Evolutionary conservation across 1,284 basidiomycete genomes (phyloP).

Genomic region (Puccinia novopanici): DNA sequence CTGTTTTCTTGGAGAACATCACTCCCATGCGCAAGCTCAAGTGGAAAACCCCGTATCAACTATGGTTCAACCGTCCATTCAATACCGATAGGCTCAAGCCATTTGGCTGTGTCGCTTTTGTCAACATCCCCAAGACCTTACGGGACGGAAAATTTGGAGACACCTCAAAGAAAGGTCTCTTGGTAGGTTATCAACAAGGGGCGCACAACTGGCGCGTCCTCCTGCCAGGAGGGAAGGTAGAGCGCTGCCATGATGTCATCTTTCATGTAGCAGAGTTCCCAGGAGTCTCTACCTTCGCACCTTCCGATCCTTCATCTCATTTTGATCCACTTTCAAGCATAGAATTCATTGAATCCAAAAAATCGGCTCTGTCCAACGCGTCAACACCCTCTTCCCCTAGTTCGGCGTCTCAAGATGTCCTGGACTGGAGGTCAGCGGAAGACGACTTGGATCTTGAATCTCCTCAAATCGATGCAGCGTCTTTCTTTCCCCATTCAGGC

Average conservation of each 20-base stretch:
- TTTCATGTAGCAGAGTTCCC: not conserved
- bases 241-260: not conserved
- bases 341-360: not conserved
- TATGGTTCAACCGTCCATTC: not conserved
- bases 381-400: no score
- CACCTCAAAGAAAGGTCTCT: not conserved
- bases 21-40: not conserved
- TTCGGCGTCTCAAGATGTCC: not conserved
- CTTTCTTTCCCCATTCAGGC: no score
- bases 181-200: not conserved
- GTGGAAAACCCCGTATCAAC: not conserved
- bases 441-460: no score
- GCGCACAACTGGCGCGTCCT: slow-evolving; percentile 7
- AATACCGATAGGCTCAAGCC: not conserved
- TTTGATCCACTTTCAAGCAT: not conserved
- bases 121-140: not conserved
- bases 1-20: not conserved
- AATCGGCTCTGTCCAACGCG: no score
- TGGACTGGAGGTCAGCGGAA: not conserved
- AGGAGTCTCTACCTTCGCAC: not conserved
- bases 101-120: slow-evolving; percentile 7
- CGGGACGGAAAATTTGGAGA: slow-evolving; percentile 9
- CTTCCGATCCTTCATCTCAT: not conserved
- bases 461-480: no score
- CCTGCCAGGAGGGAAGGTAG: not conserved